Percentiles rank a stretch among this genome's conserved stretches.
Conservation (phyloP, 2,329 filamentous ascomycete species). For the Alternaria novae-zelandiae region DNA sequence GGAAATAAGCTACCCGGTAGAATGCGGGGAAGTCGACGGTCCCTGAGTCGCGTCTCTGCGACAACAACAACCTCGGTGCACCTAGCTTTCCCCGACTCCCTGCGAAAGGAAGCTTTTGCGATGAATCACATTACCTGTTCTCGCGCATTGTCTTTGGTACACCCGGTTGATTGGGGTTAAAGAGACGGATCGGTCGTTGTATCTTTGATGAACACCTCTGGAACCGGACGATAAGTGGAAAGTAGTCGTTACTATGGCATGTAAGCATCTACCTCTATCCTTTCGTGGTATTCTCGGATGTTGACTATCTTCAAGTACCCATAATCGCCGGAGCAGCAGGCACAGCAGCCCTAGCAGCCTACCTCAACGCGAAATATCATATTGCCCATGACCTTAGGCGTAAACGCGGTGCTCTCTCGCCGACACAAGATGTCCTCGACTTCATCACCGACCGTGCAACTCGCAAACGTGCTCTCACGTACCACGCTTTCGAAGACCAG, state of each 20-base stretch:
- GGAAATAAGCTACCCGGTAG: background rate
- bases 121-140: background rate
- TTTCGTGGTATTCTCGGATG: background rate
- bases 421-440: slow-evolving; percentile 22
- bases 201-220: background rate
- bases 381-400: slow-evolving; percentile 35
- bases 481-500: slow-evolving; percentile 45
- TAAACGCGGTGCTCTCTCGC: slow-evolving; percentile 22
- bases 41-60: background rate
- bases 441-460: slow-evolving; percentile 24
- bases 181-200: background rate
- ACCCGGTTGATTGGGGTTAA: background rate
- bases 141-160: background rate
- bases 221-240: background rate
- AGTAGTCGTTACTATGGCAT: slow-evolving; percentile 5
- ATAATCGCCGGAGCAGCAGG: slow-evolving; percentile 36
- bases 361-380: slow-evolving; percentile 47
- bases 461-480: slow-evolving; percentile 33
- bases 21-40: slow-evolving; percentile 1
- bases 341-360: slow-evolving; percentile 39
- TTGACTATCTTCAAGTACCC: slow-evolving; percentile 27
- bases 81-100: background rate
- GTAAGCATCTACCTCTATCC: slow-evolving; percentile 6
- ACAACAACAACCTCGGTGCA: slow-evolving; percentile 5
- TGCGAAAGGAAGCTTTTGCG: background rate